phyloP scores from a whole-genome alignment of 2,329 filamentous ascomycete genomes.

The Phoma sp. region DNA sequence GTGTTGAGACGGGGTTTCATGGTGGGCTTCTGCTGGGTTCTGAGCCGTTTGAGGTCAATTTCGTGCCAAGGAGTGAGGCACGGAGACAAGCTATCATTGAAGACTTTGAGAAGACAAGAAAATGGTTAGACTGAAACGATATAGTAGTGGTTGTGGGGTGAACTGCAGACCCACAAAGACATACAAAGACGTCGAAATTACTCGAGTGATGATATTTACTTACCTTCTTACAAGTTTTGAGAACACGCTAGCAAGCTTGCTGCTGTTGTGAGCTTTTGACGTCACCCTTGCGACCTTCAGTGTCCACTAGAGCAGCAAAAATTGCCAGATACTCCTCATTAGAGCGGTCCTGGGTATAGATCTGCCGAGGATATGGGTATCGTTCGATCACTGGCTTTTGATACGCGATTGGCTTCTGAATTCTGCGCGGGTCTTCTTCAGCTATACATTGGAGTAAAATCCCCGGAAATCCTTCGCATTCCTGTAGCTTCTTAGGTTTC shows the following conservation, averaged over 20 bases:
- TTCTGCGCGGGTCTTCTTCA: neutral
- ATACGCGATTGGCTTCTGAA: neutral
- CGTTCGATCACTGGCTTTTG: neutral
- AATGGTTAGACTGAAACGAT: neutral
- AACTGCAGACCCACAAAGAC: neutral
- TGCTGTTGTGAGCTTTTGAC: neutral
- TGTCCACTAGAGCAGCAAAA: neutral
- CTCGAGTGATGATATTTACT: too few species aligned
- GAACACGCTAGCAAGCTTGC: neutral
- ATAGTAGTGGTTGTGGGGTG: too few species aligned
- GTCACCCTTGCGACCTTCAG: too few species aligned
- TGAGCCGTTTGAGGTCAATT: constrained; percentile 3
- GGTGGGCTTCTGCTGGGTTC: neutral
- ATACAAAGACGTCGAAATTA: too few species aligned
- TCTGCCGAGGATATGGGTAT: neutral
- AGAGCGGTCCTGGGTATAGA: neutral
- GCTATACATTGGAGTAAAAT: neutral
- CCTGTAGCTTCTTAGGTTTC: too few species aligned
- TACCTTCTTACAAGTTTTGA: too few species aligned
- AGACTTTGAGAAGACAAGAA: neutral
- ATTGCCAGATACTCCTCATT: neutral
- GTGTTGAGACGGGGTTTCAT: constrained; percentile 8
- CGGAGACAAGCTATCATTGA: neutral
- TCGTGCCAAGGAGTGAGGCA: constrained; percentile 4
- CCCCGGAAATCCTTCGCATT: neutral